phyloP scores from a whole-genome alignment of 768 basidiomycete species.

The Trametes cinnabarina region DNA sequence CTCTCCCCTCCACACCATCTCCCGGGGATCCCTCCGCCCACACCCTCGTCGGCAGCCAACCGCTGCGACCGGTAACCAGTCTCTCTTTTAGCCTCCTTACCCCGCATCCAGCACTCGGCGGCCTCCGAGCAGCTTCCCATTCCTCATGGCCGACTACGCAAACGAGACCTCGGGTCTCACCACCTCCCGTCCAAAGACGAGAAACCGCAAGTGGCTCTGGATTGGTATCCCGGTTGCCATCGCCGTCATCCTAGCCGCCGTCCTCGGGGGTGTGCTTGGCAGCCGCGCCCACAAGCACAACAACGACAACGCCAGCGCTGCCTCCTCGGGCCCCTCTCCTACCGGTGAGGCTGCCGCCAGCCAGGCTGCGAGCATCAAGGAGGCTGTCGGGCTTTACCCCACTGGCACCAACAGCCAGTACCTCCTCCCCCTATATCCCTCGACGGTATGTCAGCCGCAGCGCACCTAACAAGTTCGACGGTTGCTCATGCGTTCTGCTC shows the following conservation, averaged over 20 bases:
- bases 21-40: not conserved
- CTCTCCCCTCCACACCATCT: not conserved
- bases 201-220: slow-evolving; percentile 69
- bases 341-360: slow-evolving; percentile 16
- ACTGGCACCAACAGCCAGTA: slow-evolving; percentile 77
- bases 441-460: slow-evolving; percentile 60
- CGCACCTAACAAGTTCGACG: not conserved
- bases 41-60: not conserved
- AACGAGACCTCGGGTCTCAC: slow-evolving; percentile 68
- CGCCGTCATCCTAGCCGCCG: slow-evolving; percentile 60
- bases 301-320: slow-evolving; percentile 13
- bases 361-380: slow-evolving; percentile 38
- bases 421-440: slow-evolving; percentile 82
- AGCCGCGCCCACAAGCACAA: slow-evolving; percentile 50
- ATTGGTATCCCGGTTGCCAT: slow-evolving; percentile 68
- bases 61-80: slow-evolving; percentile 11
- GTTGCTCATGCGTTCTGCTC: not conserved
- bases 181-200: slow-evolving; percentile 52
- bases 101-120: slow-evolving; percentile 4
- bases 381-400: slow-evolving; percentile 64
- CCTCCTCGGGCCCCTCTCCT: not conserved
- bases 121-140: slow-evolving; percentile 31
- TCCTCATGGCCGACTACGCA: slow-evolving; percentile 62
- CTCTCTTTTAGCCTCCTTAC: slow-evolving; percentile 10
- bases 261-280: slow-evolving; percentile 81